These are phyloP conservation scores for Lasiosphaeris hirsuta DNA, from an alignment of 495 filamentous ascomycete species.

Conservation along the genomic window DNA sequence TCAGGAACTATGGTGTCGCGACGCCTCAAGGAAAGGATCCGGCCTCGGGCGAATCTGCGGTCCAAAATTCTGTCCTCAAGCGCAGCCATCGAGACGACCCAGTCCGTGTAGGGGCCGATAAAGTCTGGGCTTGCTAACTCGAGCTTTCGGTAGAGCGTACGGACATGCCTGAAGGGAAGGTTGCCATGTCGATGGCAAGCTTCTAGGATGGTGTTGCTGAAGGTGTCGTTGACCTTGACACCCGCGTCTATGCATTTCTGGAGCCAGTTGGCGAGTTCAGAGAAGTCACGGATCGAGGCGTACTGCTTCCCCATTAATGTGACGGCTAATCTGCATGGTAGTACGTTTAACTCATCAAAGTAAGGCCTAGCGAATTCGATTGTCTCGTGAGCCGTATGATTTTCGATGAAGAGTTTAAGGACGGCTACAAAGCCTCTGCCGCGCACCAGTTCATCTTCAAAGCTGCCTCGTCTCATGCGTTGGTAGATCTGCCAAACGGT, in stretches of 20 bases:
- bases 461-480: conserved; percentile 25
- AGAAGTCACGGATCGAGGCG: conserved; percentile 37
- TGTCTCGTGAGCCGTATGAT: conserved; percentile 39
- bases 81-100: conserved; percentile 37
- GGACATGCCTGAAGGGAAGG: conserved; percentile 38
- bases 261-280: conserved; percentile 37
- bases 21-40: conserved; percentile 20
- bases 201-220: conserved; percentile 42
- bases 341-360: conserved; percentile 30
- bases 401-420: conserved; percentile 40
- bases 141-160: conserved; percentile 34
- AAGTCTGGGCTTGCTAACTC: conserved; percentile 25
- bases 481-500: conserved; percentile 36
- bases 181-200: conserved; percentile 34
- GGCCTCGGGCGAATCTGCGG: conserved; percentile 18
- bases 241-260: conserved; percentile 30
- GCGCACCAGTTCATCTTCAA: conserved; percentile 18
- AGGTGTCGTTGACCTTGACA: conserved; percentile 32
- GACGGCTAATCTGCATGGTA: conserved; percentile 34
- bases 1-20: conserved; percentile 17
- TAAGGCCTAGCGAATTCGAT: conserved; percentile 41
- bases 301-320: conserved; percentile 48
- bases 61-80: conserved; percentile 16
- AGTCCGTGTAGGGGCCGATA: conserved; percentile 32
- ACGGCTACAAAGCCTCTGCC: conserved; percentile 38